phyloP scores from a whole-genome alignment of 257 asterid genomes.

The Plantago elongata region DNA sequence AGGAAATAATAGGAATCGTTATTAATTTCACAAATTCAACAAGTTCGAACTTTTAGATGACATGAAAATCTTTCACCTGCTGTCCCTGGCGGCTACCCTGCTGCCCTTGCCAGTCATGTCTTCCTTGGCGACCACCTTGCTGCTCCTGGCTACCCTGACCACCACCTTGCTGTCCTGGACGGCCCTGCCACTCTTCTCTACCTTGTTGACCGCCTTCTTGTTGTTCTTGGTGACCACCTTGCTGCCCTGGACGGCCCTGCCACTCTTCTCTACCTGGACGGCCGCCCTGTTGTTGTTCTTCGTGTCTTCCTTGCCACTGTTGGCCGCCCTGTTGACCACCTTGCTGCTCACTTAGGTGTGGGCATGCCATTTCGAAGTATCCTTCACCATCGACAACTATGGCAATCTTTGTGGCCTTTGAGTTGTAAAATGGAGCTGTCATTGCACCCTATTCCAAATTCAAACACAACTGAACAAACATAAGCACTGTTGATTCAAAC shows the following conservation, averaged over 20 bases:
- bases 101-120: neutral
- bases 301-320: neutral
- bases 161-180: neutral
- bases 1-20: no score
- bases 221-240: neutral
- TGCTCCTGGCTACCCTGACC: neutral
- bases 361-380: conserved; percentile 64
- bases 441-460: conserved; percentile 49
- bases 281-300: conserved; percentile 5
- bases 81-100: neutral
- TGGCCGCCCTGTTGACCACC: conserved; percentile 7
- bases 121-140: conserved; percentile 7
- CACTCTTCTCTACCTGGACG: neutral
- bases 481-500: no score
- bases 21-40: no score
- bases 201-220: conserved; percentile 2
- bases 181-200: neutral
- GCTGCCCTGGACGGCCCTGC: neutral
- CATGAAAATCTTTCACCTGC: no score
- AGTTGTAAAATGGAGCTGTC: conserved; percentile 46
- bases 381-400: conserved; percentile 51
- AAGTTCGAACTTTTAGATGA: no score
- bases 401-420: conserved; percentile 42
- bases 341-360: conserved; percentile 32
- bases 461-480: no score